phyloP scores from a whole-genome alignment of 2,329 filamentous ascomycete species.

The Fusarium sterilihyphosum region DNA sequence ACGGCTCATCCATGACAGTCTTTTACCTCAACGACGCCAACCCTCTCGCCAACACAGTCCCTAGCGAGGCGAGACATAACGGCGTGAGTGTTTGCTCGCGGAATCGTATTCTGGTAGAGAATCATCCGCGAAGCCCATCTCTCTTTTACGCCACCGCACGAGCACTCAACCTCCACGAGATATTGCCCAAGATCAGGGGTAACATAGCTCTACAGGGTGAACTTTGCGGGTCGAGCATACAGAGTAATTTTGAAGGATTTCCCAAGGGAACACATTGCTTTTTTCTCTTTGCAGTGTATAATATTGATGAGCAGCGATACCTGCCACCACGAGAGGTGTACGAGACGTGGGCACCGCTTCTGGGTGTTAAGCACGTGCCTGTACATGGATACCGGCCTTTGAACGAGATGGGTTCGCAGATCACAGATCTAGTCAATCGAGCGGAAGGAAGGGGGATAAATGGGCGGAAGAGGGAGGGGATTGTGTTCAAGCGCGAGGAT shows the following conservation, averaged over 20 bases:
- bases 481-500: conserved; percentile 38
- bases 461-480: conserved; percentile 38
- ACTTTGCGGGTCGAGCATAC: conserved; percentile 38
- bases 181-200: conserved; percentile 15
- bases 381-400: conserved; percentile 35
- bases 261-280: conserved; percentile 40
- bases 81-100: conserved; percentile 38
- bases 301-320: conserved; percentile 45
- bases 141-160: conserved; percentile 31
- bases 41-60: conserved; percentile 28
- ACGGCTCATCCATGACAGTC: conserved; percentile 51
- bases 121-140: conserved; percentile 6
- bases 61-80: not conserved
- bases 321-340: conserved; percentile 43
- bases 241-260: conserved; percentile 40
- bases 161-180: conserved; percentile 15
- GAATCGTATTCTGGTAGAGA: conserved; percentile 33
- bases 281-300: conserved; percentile 48
- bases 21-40: conserved; percentile 48
- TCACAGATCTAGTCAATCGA: conserved; percentile 29
- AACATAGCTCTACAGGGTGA: conserved; percentile 40
- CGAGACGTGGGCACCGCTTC: conserved; percentile 35
- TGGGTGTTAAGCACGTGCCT: conserved; percentile 48
- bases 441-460: conserved; percentile 38
- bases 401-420: conserved; percentile 14